A percentile compares a stretch with the other conserved stretches of the same genome.
These are phyloP conservation scores for Fragaria vesca DNA, from an alignment of 306 rosid genomes.

Conservation along the genomic window DNA sequence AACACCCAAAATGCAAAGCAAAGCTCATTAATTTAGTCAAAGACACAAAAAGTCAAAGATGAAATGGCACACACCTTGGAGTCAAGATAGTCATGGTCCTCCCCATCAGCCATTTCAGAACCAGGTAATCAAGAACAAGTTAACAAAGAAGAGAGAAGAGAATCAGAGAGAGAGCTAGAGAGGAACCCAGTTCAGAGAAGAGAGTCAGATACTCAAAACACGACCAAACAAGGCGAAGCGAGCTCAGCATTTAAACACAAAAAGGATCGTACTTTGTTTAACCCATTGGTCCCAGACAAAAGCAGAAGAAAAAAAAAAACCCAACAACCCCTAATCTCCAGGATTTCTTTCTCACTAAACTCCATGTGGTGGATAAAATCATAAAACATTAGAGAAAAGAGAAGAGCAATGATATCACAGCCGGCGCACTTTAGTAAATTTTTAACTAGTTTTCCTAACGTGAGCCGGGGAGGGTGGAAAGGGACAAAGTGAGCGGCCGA, in stretches of 20 bases:
- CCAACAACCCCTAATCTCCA: constrained; percentile 22
- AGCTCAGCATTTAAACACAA: constrained; percentile 2
- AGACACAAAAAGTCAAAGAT: constrained; percentile 2
- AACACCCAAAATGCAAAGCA: neutral
- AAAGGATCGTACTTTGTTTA: constrained; percentile 20
- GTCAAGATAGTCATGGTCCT: constrained; percentile 61
- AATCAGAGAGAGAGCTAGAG: neutral
- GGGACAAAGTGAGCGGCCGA: constrained; percentile 55
- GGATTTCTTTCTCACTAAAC: neutral
- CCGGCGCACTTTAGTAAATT: neutral
- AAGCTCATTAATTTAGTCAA: neutral
- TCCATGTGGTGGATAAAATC: constrained; percentile 1
- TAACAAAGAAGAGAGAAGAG: neutral
- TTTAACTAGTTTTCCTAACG: accelerated
- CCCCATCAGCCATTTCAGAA: constrained; percentile 63
- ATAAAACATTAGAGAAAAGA: neutral
- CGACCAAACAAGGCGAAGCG: neutral
- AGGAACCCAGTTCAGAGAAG: neutral
- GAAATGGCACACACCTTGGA: constrained; percentile 52
- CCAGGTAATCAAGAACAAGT: neutral
- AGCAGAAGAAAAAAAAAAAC: neutral
- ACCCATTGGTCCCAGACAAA: constrained; percentile 17
- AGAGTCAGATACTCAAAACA: neutral
- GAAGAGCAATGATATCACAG: too few relatives aligned
- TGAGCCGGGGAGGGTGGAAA: neutral